phyloP scores from a whole-genome alignment of 306 rosid species.

The Potentilla sterilis region DNA sequence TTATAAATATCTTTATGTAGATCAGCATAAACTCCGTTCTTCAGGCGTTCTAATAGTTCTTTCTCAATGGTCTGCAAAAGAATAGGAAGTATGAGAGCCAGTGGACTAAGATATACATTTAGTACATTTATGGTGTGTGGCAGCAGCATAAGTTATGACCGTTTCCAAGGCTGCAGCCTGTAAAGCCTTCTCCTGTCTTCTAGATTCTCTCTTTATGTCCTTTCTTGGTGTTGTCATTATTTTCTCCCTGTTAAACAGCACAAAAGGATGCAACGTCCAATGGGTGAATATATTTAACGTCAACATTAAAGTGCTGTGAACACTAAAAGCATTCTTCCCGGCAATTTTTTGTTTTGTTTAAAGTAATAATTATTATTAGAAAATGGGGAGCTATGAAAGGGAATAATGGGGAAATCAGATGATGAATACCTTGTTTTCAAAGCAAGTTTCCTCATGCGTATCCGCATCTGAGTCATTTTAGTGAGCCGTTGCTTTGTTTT shows the following conservation, averaged over 20 bases:
- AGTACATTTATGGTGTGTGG: constrained; percentile 7
- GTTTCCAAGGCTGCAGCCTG: constrained; percentile 65
- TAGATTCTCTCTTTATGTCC: constrained; percentile 73
- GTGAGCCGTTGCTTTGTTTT: constrained; percentile 86
- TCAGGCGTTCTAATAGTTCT: constrained; percentile 74
- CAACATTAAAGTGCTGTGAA: neutral
- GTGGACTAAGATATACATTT: constrained; percentile 9
- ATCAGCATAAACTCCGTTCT: constrained; percentile 56
- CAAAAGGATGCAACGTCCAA: neutral
- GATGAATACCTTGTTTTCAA: constrained; percentile 68
- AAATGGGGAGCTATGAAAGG: neutral
- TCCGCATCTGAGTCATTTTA: constrained; percentile 94
- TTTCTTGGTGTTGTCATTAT: constrained; percentile 83
- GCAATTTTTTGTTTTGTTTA: neutral
- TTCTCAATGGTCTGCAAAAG: constrained; percentile 62
- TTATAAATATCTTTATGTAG: constrained; percentile 65
- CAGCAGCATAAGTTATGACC: constrained; percentile 42
- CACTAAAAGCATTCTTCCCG: neutral
- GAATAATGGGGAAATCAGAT: constrained; percentile 3
- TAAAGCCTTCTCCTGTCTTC: constrained; percentile 88
- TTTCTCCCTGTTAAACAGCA: constrained; percentile 65
- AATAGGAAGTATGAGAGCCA: constrained; percentile 23
- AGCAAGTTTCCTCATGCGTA: constrained; percentile 91
- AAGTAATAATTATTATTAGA: neutral
- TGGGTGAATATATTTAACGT: neutral